Evolutionary conservation across 148 eudicot genomes (phyloP), one percentile per base, ranked within the genome.

Genomic region (Fagopyrum homotropicum): DNA sequence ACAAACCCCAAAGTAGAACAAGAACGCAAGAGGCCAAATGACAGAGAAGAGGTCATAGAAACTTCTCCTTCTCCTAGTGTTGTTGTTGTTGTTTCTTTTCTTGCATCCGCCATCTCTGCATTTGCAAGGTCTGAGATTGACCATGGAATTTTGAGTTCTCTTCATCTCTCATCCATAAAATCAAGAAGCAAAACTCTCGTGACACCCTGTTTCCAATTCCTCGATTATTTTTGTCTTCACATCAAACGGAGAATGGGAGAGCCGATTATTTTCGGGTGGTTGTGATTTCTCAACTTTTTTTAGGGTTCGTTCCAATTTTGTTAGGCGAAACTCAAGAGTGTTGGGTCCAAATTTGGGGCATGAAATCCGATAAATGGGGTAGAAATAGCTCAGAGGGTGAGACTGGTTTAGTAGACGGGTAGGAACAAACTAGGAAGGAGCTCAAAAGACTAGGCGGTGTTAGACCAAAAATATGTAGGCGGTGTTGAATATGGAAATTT

Each of bases 1-100:
- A 81, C 88, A 89, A 82, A 89, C 82, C 78, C 81, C 80, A 43
- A 86, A 84, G 71, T 83, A 85, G 75, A 93, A 86, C 74, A 90
- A 83, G 78, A 88, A 76, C 72, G 86, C 77, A 45, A 82, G 84
- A 73, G 86, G 84, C 93, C 93, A 90, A 76, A 90, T 81, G 50
- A 88, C 86, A 88, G 72, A 93, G 49, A 40, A 85, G 4, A 86
- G 84, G 72, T 85, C 85, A 77, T 81, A 83, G 40, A 86, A 77
- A 78, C 80, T 78, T 48, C 17, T 78, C 12, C 52, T 75, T 17
- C 59, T 75, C 48, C 47, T 83, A 29, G 72, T 73, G 29, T 69
- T 59, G 63, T 59, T 81, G 10, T 43, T 56, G 26, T 45, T 43
- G 64, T 50, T 45, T 40, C 54, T 56, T 10, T 71, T 76, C 30